Conservation (phyloP, 2,329 filamentous ascomycete species). For the Leptographium wingfieldii region DNA sequence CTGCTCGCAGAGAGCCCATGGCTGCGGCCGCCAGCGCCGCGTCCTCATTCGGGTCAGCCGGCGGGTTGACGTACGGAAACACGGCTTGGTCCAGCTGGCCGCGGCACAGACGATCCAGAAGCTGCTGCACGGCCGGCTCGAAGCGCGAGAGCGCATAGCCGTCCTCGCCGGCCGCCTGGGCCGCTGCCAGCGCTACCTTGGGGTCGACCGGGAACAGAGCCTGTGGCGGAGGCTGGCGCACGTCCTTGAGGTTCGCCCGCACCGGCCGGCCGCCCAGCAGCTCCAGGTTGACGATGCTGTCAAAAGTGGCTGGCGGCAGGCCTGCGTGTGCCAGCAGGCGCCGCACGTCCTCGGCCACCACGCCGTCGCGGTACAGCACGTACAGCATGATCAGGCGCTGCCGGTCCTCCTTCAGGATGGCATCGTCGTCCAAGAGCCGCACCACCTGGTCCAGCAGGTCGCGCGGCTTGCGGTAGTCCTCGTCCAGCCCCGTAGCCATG, state of each 20-base stretch:
- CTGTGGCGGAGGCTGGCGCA: constrained; percentile 45
- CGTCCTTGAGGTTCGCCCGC: constrained; percentile 57
- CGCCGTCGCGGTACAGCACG: constrained; percentile 71
- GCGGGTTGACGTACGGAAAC: constrained; percentile 65
- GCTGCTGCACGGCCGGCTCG: constrained; percentile 65
- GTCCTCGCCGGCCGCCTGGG: constrained; percentile 39
- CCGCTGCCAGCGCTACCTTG: constrained; percentile 17
- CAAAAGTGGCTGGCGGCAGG: constrained; percentile 60
- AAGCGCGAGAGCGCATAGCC: constrained; percentile 82
- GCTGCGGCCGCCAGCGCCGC: constrained; percentile 30
- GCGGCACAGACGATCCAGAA: constrained; percentile 62
- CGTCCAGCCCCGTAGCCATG: constrained; percentile 81
- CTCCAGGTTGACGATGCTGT: constrained; percentile 65
- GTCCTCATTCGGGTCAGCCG: constrained; percentile 49
- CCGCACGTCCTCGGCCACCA: constrained; percentile 71
- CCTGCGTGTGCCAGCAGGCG: constrained; percentile 75
- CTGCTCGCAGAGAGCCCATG: constrained; percentile 68
- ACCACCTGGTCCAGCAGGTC: constrained; percentile 77
- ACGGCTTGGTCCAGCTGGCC: constrained; percentile 52
- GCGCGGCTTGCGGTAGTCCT: constrained; percentile 84
- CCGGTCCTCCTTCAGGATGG: constrained; percentile 58
- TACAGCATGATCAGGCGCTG: constrained; percentile 79
- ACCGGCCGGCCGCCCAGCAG: constrained; percentile 65
- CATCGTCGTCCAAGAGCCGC: constrained; percentile 75
- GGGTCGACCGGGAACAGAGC: constrained; percentile 62